phyloP scores from a whole-genome alignment of 331 rosid genomes.

The Spiraea crenata region DNA sequence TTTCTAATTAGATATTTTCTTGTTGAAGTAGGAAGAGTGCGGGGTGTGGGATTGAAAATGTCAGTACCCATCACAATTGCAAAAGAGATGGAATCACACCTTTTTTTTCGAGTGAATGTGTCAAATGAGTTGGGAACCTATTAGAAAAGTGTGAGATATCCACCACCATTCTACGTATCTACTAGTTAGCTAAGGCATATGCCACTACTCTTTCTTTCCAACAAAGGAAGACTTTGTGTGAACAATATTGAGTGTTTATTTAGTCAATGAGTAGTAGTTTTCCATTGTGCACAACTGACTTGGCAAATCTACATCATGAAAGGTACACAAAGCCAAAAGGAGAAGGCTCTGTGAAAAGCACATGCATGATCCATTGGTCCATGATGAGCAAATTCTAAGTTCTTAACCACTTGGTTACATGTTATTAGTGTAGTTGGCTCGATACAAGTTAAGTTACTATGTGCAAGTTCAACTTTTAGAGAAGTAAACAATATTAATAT shows the following conservation, averaged over 20 bases:
- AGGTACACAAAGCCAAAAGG: not conserved
- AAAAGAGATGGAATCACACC: conserved; percentile 11
- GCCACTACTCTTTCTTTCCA: not conserved
- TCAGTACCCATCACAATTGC: conserved; percentile 10
- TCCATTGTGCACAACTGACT: conserved; percentile 11
- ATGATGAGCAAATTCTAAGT: not conserved
- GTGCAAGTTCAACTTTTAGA: too few species aligned
- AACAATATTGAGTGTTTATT: not conserved
- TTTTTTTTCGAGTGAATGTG: conserved; percentile 9
- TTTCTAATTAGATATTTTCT: not conserved
- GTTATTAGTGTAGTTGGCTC: too few species aligned
- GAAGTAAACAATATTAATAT: too few species aligned
- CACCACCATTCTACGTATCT: too few species aligned
- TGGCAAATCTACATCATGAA: not conserved
- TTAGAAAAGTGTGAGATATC: conserved; percentile 10
- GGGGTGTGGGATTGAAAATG: not conserved
- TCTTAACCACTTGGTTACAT: too few species aligned
- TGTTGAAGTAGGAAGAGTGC: not conserved
- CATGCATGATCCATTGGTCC: not conserved
- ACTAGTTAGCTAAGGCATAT: not conserved
- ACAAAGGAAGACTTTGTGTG: not conserved
- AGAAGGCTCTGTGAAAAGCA: not conserved
- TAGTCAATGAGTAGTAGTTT: conserved; percentile 22
- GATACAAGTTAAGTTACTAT: too few species aligned
- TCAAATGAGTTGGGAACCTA: conserved; percentile 18